These are phyloP conservation scores for Phyllosticta capitalensis DNA, from an alignment of 2,329 filamentous ascomycete species.

Conservation along the genomic window DNA sequence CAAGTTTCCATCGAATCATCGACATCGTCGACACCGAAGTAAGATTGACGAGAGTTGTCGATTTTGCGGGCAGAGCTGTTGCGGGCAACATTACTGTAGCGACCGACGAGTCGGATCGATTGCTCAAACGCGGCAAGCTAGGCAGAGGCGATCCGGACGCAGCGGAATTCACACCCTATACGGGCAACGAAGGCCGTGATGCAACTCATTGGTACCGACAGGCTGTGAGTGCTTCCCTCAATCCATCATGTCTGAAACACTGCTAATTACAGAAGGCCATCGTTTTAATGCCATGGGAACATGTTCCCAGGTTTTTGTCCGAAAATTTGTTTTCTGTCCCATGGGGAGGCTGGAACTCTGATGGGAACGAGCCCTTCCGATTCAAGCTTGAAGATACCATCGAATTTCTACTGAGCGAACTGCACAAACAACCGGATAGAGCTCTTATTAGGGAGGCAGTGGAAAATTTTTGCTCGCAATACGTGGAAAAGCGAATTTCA, in stretches of 20 bases:
- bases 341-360: too few relatives aligned
- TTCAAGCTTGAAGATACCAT: too few relatives aligned
- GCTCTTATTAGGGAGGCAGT: too few relatives aligned
- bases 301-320: neutral
- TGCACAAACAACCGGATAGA: too few relatives aligned
- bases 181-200: slow-evolving; percentile 19
- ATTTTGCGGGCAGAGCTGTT: neutral
- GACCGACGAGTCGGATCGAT: neutral
- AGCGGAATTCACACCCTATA: slow-evolving; percentile 20
- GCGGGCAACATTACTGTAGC: neutral
- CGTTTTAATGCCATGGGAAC: neutral
- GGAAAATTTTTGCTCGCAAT: too few relatives aligned
- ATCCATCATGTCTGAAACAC: neutral
- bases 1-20: neutral
- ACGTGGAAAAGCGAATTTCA: too few relatives aligned
- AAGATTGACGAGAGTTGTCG: neutral
- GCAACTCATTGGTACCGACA: slow-evolving; percentile 21
- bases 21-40: neutral
- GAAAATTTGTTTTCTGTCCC: too few relatives aligned
- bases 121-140: neutral
- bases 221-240: slow-evolving; percentile 14
- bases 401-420: too few relatives aligned
- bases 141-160: slow-evolving; percentile 18
- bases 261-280: neutral
- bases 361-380: too few relatives aligned